A percentile compares a stretch with the other conserved stretches of the same genome.
Evolutionary conservation across 257 asterid species (phyloP).

Genomic region (Striga asiatica): DNA sequence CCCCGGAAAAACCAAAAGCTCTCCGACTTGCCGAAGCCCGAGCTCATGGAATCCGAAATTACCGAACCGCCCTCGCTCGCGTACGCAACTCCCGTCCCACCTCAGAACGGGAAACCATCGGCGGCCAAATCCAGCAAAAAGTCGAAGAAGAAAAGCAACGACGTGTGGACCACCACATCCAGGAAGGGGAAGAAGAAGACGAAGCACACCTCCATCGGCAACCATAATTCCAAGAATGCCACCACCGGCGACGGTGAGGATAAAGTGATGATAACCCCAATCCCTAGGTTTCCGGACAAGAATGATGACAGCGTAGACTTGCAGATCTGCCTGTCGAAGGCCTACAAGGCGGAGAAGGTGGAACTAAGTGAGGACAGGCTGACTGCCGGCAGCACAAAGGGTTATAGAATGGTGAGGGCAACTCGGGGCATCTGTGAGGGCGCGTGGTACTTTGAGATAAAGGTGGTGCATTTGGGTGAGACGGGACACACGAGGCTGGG

Average conservation of each 20-base stretch:
- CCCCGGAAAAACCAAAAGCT: constrained; percentile 43
- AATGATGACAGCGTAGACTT: constrained; percentile 57
- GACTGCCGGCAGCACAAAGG: constrained; percentile 87
- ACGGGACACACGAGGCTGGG: constrained; percentile 92
- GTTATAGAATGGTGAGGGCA: constrained; percentile 94
- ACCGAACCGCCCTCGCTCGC: constrained; percentile 20
- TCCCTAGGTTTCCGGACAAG: constrained; percentile 72
- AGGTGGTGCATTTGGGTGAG: constrained; percentile 71
- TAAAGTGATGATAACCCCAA: constrained; percentile 61
- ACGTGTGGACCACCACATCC: constrained; percentile 59
- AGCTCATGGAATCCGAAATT: constrained; percentile 10
- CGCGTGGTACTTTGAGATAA: constrained; percentile 95
- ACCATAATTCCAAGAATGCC: constrained; percentile 27
- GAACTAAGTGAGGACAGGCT: constrained; percentile 83
- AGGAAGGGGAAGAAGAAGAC: constrained; percentile 76
- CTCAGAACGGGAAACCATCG: constrained; percentile 18
- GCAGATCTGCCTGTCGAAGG: constrained; percentile 71
- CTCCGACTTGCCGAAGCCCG: constrained; percentile 19
- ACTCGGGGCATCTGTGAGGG: constrained; percentile 82
- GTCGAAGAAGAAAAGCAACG: constrained; percentile 61
- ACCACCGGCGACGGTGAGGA: constrained; percentile 33
- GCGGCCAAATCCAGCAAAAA: constrained; percentile 40
- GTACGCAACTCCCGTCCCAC: background rate
- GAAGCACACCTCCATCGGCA: constrained; percentile 35
- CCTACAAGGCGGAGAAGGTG: constrained; percentile 86